These are phyloP conservation scores for Citrus inodora DNA, from an alignment of 345 rosid genomes.

Conservation along the genomic window DNA sequence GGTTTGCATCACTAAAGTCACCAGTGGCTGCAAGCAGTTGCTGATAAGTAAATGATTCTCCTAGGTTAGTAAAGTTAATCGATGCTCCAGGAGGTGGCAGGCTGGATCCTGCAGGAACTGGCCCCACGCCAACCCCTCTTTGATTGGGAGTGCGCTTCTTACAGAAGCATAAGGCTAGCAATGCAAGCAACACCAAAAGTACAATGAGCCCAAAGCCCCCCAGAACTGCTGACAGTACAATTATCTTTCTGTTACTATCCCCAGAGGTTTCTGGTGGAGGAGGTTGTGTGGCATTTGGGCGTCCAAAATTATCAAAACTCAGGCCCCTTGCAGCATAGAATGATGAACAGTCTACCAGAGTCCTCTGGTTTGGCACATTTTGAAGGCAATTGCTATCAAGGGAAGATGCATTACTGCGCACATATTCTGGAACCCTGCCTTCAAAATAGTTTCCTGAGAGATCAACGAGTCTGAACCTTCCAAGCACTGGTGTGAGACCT, in stretches of 20 bases:
- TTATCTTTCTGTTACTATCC: conserved; percentile 38
- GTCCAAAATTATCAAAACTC: conserved; percentile 79
- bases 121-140: conserved; percentile 50
- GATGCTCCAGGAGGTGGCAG: conserved; percentile 47
- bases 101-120: conserved; percentile 45
- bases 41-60: conserved; percentile 69
- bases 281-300: conserved; percentile 50
- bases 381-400: conserved; percentile 74
- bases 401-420: conserved; percentile 37
- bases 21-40: conserved; percentile 74
- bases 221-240: conserved; percentile 59
- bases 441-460: conserved; percentile 80
- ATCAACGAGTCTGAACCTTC: conserved; percentile 45
- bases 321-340: conserved; percentile 63
- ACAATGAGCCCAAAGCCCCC: conserved; percentile 61
- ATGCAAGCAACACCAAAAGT: conserved; percentile 32
- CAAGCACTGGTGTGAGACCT: conserved; percentile 42
- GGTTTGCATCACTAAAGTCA: conserved; percentile 61
- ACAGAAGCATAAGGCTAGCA: conserved; percentile 44
- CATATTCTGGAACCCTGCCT: conserved; percentile 72
- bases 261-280: conserved; percentile 27
- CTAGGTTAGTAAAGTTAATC: conserved; percentile 58
- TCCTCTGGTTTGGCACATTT: conserved; percentile 54
- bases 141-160: conserved; percentile 41
- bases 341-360: conserved; percentile 44